Evolutionary conservation across 2,329 filamentous ascomycete genomes (phyloP).

Genomic region (Davidsoniella eucalypti): DNA sequence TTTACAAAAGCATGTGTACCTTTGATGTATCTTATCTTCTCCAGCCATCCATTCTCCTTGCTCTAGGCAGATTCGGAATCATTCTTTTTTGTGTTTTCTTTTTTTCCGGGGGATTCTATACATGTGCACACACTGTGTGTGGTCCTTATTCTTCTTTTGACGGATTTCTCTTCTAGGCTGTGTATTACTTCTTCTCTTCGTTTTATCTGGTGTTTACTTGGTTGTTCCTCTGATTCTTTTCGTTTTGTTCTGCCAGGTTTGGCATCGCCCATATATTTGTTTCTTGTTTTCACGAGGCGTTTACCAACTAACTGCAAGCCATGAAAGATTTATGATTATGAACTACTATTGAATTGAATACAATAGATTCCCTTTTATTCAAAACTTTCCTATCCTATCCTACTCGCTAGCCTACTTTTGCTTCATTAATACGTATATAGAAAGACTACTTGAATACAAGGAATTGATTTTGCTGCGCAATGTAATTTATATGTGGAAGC

Average conservation of each 20-base stretch:
- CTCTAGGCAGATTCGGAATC: not conserved
- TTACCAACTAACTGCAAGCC: not conserved
- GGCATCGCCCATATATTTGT: not conserved
- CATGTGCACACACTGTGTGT: not conserved
- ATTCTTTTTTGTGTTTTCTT: not conserved
- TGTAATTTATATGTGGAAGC: too few relatives aligned
- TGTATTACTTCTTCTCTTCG: conserved; percentile 2
- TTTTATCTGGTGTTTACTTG: not conserved
- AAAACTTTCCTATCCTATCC: not conserved
- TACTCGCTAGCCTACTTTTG: too few relatives aligned
- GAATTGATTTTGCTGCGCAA: too few relatives aligned
- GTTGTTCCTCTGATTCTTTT: not conserved
- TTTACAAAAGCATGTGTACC: not conserved
- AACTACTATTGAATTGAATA: not conserved
- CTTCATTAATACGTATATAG: too few relatives aligned
- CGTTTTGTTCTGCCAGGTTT: not conserved
- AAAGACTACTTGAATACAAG: too few relatives aligned
- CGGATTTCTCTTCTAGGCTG: not conserved
- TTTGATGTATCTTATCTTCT: not conserved
- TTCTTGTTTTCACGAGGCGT: not conserved
- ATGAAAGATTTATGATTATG: not conserved
- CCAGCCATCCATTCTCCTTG: too few relatives aligned
- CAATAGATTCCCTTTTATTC: not conserved
- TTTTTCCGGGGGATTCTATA: not conserved
- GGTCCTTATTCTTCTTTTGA: not conserved